Evolutionary conservation across 2,329 filamentous ascomycete species (phyloP).

Genomic region (Ophiosphaerella korrae): DNA sequence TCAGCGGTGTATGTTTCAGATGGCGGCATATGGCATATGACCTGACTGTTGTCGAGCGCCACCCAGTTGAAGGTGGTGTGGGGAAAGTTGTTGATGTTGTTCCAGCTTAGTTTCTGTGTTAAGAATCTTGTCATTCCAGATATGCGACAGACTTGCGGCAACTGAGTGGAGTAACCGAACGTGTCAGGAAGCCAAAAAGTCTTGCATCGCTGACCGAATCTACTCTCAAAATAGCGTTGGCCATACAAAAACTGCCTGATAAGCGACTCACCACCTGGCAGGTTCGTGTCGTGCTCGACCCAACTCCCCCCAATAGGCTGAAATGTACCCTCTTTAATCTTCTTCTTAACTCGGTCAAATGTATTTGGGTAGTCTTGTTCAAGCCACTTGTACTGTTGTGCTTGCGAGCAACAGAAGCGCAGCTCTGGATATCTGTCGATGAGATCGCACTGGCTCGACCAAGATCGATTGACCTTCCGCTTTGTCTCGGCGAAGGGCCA

Average conservation of each 20-base stretch:
- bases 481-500: conserved; percentile 99
- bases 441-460: conserved; percentile 94
- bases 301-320: conserved; percentile 96
- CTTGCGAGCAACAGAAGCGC: conserved; percentile 89
- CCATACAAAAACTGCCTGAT: conserved; percentile 95
- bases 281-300: conserved; percentile 98
- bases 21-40: conserved; percentile 97
- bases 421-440: conserved; percentile 96
- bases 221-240: conserved; percentile 90
- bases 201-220: conserved; percentile 83
- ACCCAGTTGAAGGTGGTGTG: conserved; percentile 99
- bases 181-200: conserved; percentile 99
- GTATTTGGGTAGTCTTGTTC: conserved; percentile 86
- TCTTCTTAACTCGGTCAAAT: conserved; percentile 87
- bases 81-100: conserved; percentile 99
- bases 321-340: conserved; percentile 89
- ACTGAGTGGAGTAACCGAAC: conserved; percentile 94
- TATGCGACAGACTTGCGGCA: conserved; percentile 89
- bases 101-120: conserved; percentile 99
- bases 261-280: conserved; percentile 93
- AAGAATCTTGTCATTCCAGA: conserved; percentile 98
- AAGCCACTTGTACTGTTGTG: conserved; percentile 98
- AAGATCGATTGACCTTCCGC: conserved; percentile 92
- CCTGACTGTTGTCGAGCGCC: conserved; percentile 90
- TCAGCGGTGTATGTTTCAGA: conserved; percentile 94